These are phyloP conservation scores for Psilocybe cyanescens DNA, from an alignment of 768 basidiomycete species.

Conservation along the genomic window DNA sequence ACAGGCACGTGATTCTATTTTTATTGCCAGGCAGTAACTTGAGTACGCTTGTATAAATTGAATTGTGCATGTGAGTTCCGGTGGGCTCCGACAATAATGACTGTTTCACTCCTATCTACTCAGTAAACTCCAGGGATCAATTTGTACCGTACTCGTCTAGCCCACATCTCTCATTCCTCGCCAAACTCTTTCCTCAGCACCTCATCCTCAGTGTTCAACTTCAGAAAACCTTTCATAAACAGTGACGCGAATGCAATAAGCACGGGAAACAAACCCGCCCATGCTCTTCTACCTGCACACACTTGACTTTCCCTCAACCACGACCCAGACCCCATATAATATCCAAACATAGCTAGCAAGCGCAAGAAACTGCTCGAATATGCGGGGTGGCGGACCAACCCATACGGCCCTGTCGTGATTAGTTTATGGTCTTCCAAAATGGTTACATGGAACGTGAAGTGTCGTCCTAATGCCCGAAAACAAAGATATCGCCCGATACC, in stretches of 20 bases:
- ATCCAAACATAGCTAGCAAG: neutral
- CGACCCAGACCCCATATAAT: neutral
- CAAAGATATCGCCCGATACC: neutral
- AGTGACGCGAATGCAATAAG: neutral
- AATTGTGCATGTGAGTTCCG: too few species aligned
- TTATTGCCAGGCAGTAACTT: too few species aligned
- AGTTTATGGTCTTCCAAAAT: conserved; percentile 12
- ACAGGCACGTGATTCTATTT: neutral
- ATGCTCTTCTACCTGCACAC: neutral
- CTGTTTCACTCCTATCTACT: neutral
- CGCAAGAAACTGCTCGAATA: neutral
- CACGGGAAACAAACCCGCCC: neutral
- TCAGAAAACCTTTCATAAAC: neutral
- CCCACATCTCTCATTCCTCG: conserved; percentile 14
- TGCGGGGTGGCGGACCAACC: conserved; percentile 9
- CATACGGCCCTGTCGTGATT: conserved; percentile 8
- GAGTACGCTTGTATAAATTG: too few species aligned
- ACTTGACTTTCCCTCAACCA: conserved; percentile 5
- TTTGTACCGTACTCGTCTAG: conserved; percentile 8
- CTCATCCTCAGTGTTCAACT: conserved; percentile 3
- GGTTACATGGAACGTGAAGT: conserved; percentile 4
- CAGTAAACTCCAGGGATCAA: conserved; percentile 14
- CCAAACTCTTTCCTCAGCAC: conserved; percentile 12
- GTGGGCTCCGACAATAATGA: too few species aligned
- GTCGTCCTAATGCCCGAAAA: neutral